Evolutionary conservation across 2,329 filamentous ascomycete species (phyloP), one percentile per base, ranked within the genome.

Genomic region (Fusarium sp.): DNA sequence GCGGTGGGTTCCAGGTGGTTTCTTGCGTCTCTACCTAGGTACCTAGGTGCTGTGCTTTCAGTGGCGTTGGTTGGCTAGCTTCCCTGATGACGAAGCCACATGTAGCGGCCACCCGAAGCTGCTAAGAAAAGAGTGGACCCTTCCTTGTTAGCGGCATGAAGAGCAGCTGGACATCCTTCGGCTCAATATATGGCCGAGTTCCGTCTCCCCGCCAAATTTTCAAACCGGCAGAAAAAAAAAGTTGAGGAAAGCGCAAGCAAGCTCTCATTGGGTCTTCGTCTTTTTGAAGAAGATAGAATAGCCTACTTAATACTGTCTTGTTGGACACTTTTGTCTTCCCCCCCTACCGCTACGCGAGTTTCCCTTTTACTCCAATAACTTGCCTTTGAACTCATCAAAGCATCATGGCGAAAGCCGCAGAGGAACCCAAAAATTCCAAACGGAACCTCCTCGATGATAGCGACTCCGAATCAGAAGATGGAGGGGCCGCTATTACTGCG

Each of bases 401-500:
- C 43, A 64, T 45, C 55, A 68, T 74, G 66, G 72, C 67, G 59
- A 66, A 53, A 59, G 55, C 65, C 56, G 63, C 71, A 34, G 81
- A 80, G 59, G 72, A 75, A 12, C 64, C 74, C 56, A 81, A 80
- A 66, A 79, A 78, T 38, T 70, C 76, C 56, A 87, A 85, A 78
- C 83, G 84, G 74, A 81, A 77, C 30, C 80, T 90, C 32, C 84
- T 91, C 51, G 87, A 89, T 70, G 87, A 89, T 65, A 86, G 83
- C 75, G 85, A 85, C 59, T 84, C 83, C 18, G 84, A 86, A 56
- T 81, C 81, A 14, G 82, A 83, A 49, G 80, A 84, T 69, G 83
- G 83, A 74, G 80, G 80, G 52, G 79, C 78, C 22, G 72, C 75
- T 15, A 74, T 85, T 59, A 80, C 79, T 44, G 78, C 79, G 61